Base-by-base conservation (phyloP, 2,329 filamentous ascomycete species). In the Hymenoscyphus fructigenus region DNA sequence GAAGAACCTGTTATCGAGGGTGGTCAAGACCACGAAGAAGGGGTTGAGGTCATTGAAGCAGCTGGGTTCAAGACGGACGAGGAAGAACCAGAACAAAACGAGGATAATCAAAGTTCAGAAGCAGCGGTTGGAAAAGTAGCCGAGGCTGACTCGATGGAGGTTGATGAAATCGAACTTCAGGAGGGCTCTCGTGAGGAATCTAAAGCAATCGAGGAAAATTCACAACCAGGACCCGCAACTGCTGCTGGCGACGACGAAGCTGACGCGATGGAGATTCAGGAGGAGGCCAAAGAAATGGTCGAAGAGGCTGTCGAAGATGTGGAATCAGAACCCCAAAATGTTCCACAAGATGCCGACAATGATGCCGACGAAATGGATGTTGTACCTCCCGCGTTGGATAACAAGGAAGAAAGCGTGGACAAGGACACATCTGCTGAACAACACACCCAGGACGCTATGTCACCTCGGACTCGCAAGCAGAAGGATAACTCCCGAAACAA, bases 381-480 rank as follows among this genome's bases (percentile, higher is more conserved):
- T 50, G 44, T 7, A 23, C 6, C 44, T 5, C 7, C n/a, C n/a
- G 9, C 5, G 20, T 23, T 26, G 20, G 44, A 50, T 3, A 10
- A 50, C 10, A 23, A 26, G n/a, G 44, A 23, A 50, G 44, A 50
- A 12, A 23, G 7, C n/a, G 44, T 50, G 7, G 44, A 23, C 12
- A 50, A 50, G 5, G 20, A 50, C 7, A 50, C 44, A 20, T 3
- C 44, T 23, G 20, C 2, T 50, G 7, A 50, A 23, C n/a, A 50
- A 50, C 2, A 23, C 34, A 15, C 36, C 10, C 59, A 66, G 12
- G 59, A 58, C 26, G 23, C 57, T 12, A 50, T 36, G 14, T 58
- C 53, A 4, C 28, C 57, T 44, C 32, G 58, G 20, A 28, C 32
- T 53, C 15, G 36, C 23, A 59, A 58, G 5, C 44, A 50, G 44